Percentiles rank a stretch among this genome's conserved stretches.
phyloP scores from a whole-genome alignment of 2,329 filamentous ascomycete species.

The Scytalidium sp. region DNA sequence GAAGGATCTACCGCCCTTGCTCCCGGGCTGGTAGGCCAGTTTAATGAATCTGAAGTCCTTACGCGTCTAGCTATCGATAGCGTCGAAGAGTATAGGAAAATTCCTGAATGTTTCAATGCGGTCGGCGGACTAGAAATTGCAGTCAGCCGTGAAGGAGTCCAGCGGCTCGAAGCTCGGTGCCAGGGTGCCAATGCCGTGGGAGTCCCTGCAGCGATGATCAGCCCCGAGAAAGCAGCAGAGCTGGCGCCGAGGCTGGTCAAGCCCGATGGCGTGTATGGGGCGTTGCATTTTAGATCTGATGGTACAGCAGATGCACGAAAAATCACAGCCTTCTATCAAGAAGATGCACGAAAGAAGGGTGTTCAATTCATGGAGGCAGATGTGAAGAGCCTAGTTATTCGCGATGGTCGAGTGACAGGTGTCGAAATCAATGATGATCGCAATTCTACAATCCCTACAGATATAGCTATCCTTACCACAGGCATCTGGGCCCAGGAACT shows the following conservation, averaged over 20 bases:
- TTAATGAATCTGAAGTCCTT: slow-evolving; percentile 28
- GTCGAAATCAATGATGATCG: neutral
- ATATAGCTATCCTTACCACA: neutral
- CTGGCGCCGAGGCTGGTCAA: neutral
- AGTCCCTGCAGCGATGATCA: neutral
- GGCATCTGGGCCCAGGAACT: slow-evolving; percentile 26
- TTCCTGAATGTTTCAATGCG: neutral
- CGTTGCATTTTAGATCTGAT: neutral
- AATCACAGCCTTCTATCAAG: neutral
- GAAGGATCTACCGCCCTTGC: slow-evolving; percentile 31
- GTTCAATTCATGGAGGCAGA: neutral
- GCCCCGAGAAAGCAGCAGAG: neutral
- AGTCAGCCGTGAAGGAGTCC: neutral
- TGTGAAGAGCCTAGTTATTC: neutral
- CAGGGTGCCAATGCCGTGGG: neutral
- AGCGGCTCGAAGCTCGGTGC: neutral
- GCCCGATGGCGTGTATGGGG: neutral
- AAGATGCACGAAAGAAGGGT: neutral
- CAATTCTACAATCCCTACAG: neutral
- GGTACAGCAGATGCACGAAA: neutral
- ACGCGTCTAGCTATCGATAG: slow-evolving; percentile 30
- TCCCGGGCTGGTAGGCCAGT: slow-evolving; percentile 32
- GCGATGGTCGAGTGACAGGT: neutral
- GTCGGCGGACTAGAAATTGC: slow-evolving; percentile 1
- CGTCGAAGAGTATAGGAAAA: neutral